phyloP scores from a whole-genome alignment of 108 stramenopile species.

The Cyclotella baltica region DNA sequence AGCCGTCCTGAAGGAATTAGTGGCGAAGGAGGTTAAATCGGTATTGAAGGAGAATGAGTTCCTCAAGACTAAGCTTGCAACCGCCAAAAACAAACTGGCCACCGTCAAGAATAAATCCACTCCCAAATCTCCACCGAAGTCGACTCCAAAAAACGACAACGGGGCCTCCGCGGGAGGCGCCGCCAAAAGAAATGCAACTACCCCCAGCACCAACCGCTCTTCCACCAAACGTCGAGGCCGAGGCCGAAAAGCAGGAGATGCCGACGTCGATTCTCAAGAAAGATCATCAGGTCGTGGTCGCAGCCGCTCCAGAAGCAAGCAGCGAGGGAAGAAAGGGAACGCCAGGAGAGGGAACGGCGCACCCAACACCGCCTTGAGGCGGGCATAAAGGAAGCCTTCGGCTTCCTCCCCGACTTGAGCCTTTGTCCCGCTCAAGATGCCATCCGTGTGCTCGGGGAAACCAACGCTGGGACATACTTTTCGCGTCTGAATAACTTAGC shows the following conservation, averaged over 20 bases:
- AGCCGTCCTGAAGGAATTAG: too few relatives aligned
- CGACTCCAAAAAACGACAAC: background rate
- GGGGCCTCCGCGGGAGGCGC: background rate
- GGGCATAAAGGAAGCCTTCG: background rate
- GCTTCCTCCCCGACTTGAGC: conserved; percentile 20
- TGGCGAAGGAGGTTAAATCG: too few relatives aligned
- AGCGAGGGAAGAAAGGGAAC: conserved; percentile 6
- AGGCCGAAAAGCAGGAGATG: background rate
- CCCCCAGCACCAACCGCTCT: background rate
- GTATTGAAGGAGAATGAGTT: too few relatives aligned
- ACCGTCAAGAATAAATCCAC: too few relatives aligned
- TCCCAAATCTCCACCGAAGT: too few relatives aligned
- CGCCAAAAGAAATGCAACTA: background rate
- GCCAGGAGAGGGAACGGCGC: background rate
- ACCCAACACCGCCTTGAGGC: background rate
- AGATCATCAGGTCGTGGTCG: background rate
- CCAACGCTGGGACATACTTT: conserved; percentile 7
- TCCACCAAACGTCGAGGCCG: background rate
- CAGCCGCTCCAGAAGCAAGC: background rate
- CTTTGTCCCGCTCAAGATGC: conserved; percentile 16
- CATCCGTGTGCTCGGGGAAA: conserved; percentile 1
- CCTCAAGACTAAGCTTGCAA: too few relatives aligned
- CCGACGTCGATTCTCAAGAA: background rate
- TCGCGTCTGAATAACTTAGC: background rate
- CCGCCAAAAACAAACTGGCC: too few relatives aligned